Evolutionary conservation across 495 filamentous ascomycete genomes (phyloP).

Genomic region (Ramalina peruviana): DNA sequence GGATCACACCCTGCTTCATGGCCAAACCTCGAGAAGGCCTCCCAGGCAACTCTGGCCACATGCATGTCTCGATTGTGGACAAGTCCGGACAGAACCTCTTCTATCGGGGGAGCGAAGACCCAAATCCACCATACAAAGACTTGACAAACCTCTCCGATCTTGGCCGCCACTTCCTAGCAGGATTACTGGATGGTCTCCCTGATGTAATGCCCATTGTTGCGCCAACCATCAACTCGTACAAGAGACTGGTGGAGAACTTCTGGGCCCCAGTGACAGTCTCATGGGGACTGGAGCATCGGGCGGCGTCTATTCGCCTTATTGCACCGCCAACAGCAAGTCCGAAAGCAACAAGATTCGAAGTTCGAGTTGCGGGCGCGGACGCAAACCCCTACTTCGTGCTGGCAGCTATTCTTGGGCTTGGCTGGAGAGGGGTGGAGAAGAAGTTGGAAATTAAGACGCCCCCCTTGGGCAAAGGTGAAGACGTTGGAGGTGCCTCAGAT

Average conservation of each 20-base stretch:
- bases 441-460: slow-evolving; percentile 72
- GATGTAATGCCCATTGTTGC: slow-evolving; percentile 93
- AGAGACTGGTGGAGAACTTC: slow-evolving; percentile 94
- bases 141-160: slow-evolving; percentile 69
- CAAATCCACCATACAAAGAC: slow-evolving; percentile 55
- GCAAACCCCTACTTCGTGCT: slow-evolving; percentile 84
- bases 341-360: slow-evolving; percentile 79
- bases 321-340: slow-evolving; percentile 69
- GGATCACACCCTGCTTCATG: slow-evolving; percentile 96
- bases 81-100: slow-evolving; percentile 65
- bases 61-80: slow-evolving; percentile 77
- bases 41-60: slow-evolving; percentile 88
- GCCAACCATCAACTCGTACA: slow-evolving; percentile 93
- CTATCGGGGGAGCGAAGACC: slow-evolving; percentile 53
- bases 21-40: slow-evolving; percentile 86
- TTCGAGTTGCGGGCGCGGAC: slow-evolving; percentile 83
- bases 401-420: slow-evolving; percentile 67
- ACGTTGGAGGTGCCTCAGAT: slow-evolving; percentile 55
- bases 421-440: slow-evolving; percentile 81
- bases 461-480: slow-evolving; percentile 69
- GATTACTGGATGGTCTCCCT: slow-evolving; percentile 73
- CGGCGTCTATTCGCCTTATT: slow-evolving; percentile 81
- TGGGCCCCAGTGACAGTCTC: slow-evolving; percentile 97
- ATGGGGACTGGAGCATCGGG: slow-evolving; percentile 92
- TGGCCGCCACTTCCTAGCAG: slow-evolving; percentile 86